These are phyloP conservation scores for Wilcoxina mikolae DNA, from an alignment of 495 filamentous ascomycete species.

Conservation along the genomic window DNA sequence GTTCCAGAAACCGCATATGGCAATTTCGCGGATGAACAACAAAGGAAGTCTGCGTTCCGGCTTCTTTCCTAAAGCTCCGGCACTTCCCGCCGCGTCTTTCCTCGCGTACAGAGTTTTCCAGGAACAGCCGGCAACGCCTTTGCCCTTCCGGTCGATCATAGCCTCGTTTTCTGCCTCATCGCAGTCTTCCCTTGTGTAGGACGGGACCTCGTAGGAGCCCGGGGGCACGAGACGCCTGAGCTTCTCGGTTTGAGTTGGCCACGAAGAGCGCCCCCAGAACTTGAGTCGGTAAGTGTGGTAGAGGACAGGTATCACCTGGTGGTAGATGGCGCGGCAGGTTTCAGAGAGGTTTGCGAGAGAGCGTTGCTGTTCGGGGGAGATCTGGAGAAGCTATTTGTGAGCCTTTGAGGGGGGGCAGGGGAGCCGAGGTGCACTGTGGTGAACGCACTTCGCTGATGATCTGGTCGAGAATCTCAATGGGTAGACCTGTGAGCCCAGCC, in stretches of 20 bases:
- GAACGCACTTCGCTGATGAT: slow-evolving; percentile 3
- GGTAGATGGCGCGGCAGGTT: background rate
- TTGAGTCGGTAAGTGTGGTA: background rate
- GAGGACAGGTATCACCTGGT: background rate
- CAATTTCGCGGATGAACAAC: background rate
- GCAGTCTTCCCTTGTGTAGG: background rate
- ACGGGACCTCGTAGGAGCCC: background rate
- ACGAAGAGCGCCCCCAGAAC: background rate
- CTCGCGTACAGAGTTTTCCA: too few relatives aligned
- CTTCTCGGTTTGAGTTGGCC: background rate
- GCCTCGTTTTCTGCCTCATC: background rate
- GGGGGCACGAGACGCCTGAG: background rate
- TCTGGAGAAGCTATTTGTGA: background rate
- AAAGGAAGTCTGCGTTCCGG: background rate
- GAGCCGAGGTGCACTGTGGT: background rate
- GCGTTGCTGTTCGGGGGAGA: background rate
- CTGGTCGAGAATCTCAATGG: slow-evolving; percentile 1
- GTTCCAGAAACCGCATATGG: slow-evolving; percentile 1
- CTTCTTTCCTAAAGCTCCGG: background rate
- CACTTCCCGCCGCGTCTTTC: background rate
- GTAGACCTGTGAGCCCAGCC: background rate
- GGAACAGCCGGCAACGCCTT: background rate
- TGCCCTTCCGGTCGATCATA: background rate
- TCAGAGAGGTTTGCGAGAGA: slow-evolving; percentile 1
- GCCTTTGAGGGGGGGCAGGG: background rate